These are phyloP conservation scores for Cyclostephanos tholiformis DNA, from an alignment of 108 stramenopile species.

Conservation along the genomic window DNA sequence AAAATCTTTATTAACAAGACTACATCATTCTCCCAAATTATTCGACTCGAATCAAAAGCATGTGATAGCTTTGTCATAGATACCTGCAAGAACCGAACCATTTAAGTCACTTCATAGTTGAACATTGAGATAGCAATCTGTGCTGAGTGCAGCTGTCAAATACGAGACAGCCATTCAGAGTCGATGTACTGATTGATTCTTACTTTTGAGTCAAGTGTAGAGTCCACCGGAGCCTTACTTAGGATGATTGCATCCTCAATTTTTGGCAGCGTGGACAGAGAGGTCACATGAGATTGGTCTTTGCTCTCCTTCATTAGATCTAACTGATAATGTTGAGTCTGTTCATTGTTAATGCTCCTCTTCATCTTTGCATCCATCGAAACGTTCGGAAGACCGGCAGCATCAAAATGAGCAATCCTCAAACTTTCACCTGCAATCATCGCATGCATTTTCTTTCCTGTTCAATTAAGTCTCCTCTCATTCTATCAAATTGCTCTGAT, in stretches of 20 bases:
- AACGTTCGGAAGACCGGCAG: constrained; percentile 50
- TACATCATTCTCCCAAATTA: constrained; percentile 42
- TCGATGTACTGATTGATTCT: too few relatives aligned
- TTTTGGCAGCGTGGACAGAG: constrained; percentile 5
- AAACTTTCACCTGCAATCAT: constrained; percentile 50
- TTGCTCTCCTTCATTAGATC: neutral
- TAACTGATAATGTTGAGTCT: neutral
- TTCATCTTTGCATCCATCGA: neutral
- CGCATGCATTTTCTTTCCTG: constrained; percentile 22
- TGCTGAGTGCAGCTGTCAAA: too few relatives aligned
- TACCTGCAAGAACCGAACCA: constrained; percentile 48
- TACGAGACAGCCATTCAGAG: too few relatives aligned
- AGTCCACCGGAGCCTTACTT: constrained; percentile 22
- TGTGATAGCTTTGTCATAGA: constrained; percentile 51
- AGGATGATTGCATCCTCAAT: constrained; percentile 24
- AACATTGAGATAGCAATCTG: too few relatives aligned
- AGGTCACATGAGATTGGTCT: neutral
- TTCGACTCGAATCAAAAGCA: constrained; percentile 60
- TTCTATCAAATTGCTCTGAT: constrained; percentile 42
- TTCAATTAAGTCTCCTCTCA: neutral
- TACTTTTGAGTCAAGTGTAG: constrained; percentile 20
- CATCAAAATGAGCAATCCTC: constrained; percentile 36
- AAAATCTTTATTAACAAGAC: constrained; percentile 24
- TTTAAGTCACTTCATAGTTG: constrained; percentile 47
- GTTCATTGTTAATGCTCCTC: neutral